Evolutionary conservation across 2,329 filamentous ascomycete genomes (phyloP), one percentile per base, ranked within the genome.

Genomic region (Pseudogymnoascus sp.): DNA sequence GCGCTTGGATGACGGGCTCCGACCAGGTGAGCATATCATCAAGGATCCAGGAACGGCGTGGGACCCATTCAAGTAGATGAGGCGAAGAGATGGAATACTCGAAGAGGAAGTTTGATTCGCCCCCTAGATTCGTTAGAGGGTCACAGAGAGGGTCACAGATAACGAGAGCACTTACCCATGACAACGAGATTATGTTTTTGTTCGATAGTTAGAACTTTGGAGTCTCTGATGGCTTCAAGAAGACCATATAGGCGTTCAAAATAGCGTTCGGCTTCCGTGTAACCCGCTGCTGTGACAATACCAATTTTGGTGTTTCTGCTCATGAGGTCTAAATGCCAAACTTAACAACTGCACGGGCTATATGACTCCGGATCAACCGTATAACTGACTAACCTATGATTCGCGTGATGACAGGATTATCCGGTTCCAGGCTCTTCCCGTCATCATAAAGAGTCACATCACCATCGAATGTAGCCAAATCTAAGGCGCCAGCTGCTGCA

Each of bases 401-500:
- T 28, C 82, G 78, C 1, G 82, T 78, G 62, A 97, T 92, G 14
- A 96, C 86, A 0, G 91, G 89, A 73, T 90, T 96, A 14, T 84
- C 81, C 0, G 87, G 80, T 62, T 88, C 86, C 7, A 99, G 80
- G 67, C 86, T 90, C 70, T 91, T 83, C 11, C 95, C 95, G 72
- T 99, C 90, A 63, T 92, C 89, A 74, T 99, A 99, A 21, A 99
- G 82, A 1, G 95, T 99, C 60, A 99, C 92, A 76, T 99, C 95
- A 76, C 95, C 95, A 75, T 99, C 95, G 73, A 99, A 99, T 0
- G 95, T 99, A 62, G 96, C 88, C 3, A 99, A 83, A 69, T 95
- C 87, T 7, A 97, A 82, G 3, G 85, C 83, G 21, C 89, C 88
- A 49, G 80, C 79, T 23, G 85, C 85, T 14, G 91, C 88, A n/a